Evolutionary conservation across 192 early-diverging fungal genomes (phyloP), one percentile per base, ranked within the genome.

Genomic region (Pilobolus umbonatus): DNA sequence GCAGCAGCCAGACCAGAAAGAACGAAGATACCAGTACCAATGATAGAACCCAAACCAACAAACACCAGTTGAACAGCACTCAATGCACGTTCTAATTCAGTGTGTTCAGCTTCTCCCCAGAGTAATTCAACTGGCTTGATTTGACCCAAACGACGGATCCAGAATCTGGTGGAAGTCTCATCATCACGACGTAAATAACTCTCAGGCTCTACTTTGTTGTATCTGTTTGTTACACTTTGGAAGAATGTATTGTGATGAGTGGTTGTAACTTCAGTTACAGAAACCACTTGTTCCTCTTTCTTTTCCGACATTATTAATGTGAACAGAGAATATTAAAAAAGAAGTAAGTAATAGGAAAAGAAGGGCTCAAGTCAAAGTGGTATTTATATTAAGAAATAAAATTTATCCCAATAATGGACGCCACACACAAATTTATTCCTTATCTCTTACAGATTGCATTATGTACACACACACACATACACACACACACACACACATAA

Each of bases 1-100:
- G 71, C 78, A 19, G 93, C 93, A 1, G 90, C 92, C 7, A 72
- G 68, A 36, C 87, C 88, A 14, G 68, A 70, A 5, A 70, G 32
- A 10, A 70, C 68, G 53, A 70, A 70, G 21, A 70, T 70, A 49
- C 68, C 68, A 34, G 61, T 70, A 43, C 68, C 68, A 38, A 70
- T 64, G 19, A 70, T 70, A 21, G 65, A 58, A 51, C 65, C 65
- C 25, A 68, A 61, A 50, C 65, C 65, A 29, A 69, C 29, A 38
- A 69, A 69, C 3, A 62, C 40, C 17, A 70, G 46, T 43, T 70
- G 61, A 7, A 29, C 30, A 14, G 30, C 14, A 11, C 5, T 55
- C 5, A 70, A 49, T 1, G 52, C 56, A 31, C 56, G 62, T 2
- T 64, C 60, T 29, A 70, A 38, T 26, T 47, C 57, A 28, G 68